Base-by-base conservation (phyloP, 2,329 filamentous ascomycete genomes). In the Trematosphaeria pertusa region DNA sequence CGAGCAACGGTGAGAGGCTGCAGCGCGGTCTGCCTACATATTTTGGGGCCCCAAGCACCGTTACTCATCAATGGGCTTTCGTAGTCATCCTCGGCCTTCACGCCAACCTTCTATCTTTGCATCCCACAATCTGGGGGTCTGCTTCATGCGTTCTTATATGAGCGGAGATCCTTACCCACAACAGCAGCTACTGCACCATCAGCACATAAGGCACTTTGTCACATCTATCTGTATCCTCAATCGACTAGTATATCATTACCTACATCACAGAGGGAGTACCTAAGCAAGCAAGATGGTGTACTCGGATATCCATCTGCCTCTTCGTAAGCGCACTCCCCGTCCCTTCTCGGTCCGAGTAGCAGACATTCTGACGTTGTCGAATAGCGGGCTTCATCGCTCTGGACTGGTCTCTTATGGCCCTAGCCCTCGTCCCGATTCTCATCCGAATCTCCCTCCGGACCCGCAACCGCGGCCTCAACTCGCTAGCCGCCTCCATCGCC, bases 331-430 rank as follows among this genome's bases (percentile, higher is more conserved):
- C 14, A 10, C n/a, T 18, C 22, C 26, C 44, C 31, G n/a, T 17
- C 26, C 10, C 21, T 9, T 15, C 32, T 21, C 17, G 19, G 36
- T 18, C n/a, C n/a, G n/a, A 24, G 34, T 28, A 24, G 11, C 32
- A 21, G 1, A 20, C 7, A 7, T 15, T 40, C 40, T 52, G 46
- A 51, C 50, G 36, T 36, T 9, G 3, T 21, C 11, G 20, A 17
- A 31, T 30, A 67, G 62, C 58, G 17, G 61, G 54, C 31, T 65
- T 67, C 46, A 63, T 67, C 15, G 61, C 58, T 40, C 47, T 67
- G 3, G 62, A 64, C 48, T 64, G 62, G 62, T 39, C 58, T 2
- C 48, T 65, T 7, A 65, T 67, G 61, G 50, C 52, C 14, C 33
- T 67, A 11, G 59, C 61, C 17, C 44, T 64, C n/a, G 50, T 65